Base-by-base conservation (phyloP, 768 basidiomycete species). In the Galerina marginata region DNA sequence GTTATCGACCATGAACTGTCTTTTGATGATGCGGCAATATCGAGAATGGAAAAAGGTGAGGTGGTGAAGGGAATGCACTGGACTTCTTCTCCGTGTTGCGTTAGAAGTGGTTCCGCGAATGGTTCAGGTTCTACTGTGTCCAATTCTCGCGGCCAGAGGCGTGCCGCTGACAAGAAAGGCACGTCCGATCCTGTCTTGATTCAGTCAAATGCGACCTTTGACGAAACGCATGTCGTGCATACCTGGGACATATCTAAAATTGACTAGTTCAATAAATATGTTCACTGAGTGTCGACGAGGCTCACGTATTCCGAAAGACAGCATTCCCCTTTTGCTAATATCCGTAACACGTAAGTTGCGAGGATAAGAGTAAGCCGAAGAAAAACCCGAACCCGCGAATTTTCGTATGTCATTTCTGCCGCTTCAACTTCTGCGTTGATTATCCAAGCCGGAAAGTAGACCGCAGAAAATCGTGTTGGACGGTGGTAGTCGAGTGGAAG, bases 361-460 rank as follows among this genome's bases (percentile, higher is more conserved):
- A 10, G 9, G 37, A 7, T 20, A 25, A 44, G 49, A 36, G 9
- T 12, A 51, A 37, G 48, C 14, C n/a, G 29, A 61, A 63, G 58
- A 54, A 23, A 11, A 25, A n/a, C 70, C 77, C 54, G 1, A 54
- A 77, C 76, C 71, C 29, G 63, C 60, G 20, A 12, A 20, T 57
- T 62, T 23, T 56, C 44, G 42, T 64, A 58, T 54, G 69, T 36
- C 69, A 71, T 74, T 64, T 74, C 74, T 9, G 72, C 29, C 29
- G 29, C 79, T 64, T 81, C 73, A 15, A 85, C 65, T 67, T 87
- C 83, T 9, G 79, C 84, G 63, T 85, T 83, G 33, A 89, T 71
- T 33, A 86, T 74, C 88, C 88, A 90, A 10, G 78, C 81, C 3
- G 88, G 88, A 53, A 87, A 83, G 67, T 89, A 90, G 2, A 86